Conservation (phyloP, 331 rosid species). For the Stylosanthes scabra region DNA sequence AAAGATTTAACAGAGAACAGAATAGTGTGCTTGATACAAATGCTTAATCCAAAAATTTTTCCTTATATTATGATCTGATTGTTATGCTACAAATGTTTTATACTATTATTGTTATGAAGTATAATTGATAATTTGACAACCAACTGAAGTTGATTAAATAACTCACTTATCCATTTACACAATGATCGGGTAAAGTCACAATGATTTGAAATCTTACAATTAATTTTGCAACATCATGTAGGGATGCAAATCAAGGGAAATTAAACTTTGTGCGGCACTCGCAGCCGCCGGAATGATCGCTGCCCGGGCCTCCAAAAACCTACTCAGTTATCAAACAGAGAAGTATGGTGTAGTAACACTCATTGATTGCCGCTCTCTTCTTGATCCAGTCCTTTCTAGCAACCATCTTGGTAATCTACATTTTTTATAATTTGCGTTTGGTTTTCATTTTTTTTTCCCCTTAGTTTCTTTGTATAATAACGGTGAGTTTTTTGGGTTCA, state of each 20-base stretch:
- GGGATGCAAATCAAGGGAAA: conserved; percentile 85
- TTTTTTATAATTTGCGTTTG: conserved; percentile 10
- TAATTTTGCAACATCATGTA: conserved; percentile 46
- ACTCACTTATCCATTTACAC: too few relatives aligned
- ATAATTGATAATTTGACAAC: not conserved
- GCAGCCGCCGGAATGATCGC: conserved; percentile 91
- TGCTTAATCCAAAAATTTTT: too few relatives aligned
- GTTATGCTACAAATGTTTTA: conserved; percentile 22
- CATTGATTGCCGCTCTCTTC: conserved; percentile 82
- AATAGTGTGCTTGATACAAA: conserved; percentile 3
- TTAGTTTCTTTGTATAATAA: not conserved
- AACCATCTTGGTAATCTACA: conserved; percentile 65
- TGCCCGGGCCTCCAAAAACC: conserved; percentile 57
- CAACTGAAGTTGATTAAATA: too few relatives aligned
- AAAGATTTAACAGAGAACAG: not conserved
- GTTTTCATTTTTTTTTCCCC: not conserved
- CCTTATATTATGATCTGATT: conserved; percentile 12
- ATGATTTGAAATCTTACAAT: conserved; percentile 9
- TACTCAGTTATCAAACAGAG: conserved; percentile 60
- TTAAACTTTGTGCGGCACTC: conserved; percentile 75
- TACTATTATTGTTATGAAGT: conserved; percentile 17
- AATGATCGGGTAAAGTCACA: not conserved
- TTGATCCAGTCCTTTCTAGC: conserved; percentile 74
- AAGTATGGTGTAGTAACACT: conserved; percentile 89
- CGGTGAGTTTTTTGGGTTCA: conserved; percentile 42